Evolutionary conservation across 1,284 basidiomycete genomes (phyloP).

Genomic region (Pseudozyma sp.): DNA sequence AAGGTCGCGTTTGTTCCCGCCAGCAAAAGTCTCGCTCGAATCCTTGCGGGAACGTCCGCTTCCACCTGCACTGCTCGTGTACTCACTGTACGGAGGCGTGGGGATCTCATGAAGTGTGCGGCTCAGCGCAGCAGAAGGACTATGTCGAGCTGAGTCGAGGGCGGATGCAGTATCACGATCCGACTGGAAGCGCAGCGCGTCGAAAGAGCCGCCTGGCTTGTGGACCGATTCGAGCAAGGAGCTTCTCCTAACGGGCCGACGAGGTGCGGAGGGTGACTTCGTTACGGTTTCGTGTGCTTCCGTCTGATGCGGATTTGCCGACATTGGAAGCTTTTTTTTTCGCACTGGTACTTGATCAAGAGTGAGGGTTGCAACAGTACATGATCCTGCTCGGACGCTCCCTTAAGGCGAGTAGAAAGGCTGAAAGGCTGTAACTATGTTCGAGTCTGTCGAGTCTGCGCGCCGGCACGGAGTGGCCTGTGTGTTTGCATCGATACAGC

Average conservation of each 20-base stretch:
- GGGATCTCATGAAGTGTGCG: conserved; percentile 20
- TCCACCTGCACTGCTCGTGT: conserved; percentile 37
- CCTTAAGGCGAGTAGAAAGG: no score
- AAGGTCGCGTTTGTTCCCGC: background rate
- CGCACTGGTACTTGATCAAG: background rate
- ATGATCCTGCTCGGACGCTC: no score
- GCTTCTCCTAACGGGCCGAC: background rate
- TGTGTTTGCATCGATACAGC: no score
- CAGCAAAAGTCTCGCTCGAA: conserved; percentile 10
- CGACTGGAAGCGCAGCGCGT: conserved; percentile 18
- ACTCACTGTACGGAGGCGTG: conserved; percentile 48
- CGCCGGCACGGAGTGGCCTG: no score
- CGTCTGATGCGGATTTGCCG: conserved; percentile 1
- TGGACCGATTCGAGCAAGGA: background rate
- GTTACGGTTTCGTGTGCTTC: conserved; percentile 1
- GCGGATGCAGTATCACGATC: background rate
- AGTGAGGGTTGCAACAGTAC: no score
- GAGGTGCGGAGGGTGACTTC: background rate
- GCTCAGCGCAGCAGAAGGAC: background rate
- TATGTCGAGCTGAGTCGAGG: background rate
- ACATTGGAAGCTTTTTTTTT: conserved; percentile 9
- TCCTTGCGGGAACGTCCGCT: conserved; percentile 36
- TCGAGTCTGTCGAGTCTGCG: no score
- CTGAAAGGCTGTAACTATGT: no score
- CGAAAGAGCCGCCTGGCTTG: conserved; percentile 5